Percentiles rank a stretch among this genome's conserved stretches.
These are phyloP conservation scores for Cyclotella distinguenda DNA, from an alignment of 108 stramenopile genomes.

Conservation along the genomic window DNA sequence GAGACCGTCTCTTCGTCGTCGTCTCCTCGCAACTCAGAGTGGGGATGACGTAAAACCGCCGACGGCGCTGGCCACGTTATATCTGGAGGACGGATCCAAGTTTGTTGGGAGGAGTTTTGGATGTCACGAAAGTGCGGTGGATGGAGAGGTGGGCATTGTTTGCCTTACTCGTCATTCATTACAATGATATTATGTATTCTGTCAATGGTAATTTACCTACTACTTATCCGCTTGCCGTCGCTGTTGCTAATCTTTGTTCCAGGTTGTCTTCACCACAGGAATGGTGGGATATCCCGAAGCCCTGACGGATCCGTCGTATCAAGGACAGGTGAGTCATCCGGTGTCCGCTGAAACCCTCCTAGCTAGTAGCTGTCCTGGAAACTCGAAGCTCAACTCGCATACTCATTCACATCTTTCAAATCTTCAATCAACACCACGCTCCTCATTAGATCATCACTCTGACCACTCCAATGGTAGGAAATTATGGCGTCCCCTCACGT, in stretches of 20 bases:
- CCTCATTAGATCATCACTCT: conserved; percentile 77
- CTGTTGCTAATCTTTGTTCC: conserved; percentile 3
- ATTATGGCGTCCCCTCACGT: conserved; percentile 96
- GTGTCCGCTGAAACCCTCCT: background rate
- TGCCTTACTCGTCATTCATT: background rate
- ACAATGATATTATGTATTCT: background rate
- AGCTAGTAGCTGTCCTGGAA: background rate
- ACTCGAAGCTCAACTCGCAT: background rate
- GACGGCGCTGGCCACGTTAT: conserved; percentile 69
- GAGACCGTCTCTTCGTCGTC: conserved; percentile 3
- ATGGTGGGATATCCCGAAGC: conserved; percentile 99
- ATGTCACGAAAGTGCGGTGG: conserved; percentile 63
- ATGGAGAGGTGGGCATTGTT: conserved; percentile 74
- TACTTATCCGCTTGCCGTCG: background rate
- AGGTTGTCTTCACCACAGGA: conserved; percentile 99
- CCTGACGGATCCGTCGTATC: conserved; percentile 98
- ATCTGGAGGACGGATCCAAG: conserved; percentile 84
- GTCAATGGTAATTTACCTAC: conserved; percentile 1
- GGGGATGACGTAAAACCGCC: conserved; percentile 69
- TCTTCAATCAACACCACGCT: background rate
- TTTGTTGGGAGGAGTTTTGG: conserved; percentile 74
- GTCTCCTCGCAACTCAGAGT: conserved; percentile 57
- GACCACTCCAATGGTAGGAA: conserved; percentile 97
- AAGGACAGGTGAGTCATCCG: conserved; percentile 79
- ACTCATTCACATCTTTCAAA: background rate